Evolutionary conservation across 2,329 filamentous ascomycete species (phyloP), one percentile per base, ranked within the genome.

Genomic region (Aureobasidium sp.): DNA sequence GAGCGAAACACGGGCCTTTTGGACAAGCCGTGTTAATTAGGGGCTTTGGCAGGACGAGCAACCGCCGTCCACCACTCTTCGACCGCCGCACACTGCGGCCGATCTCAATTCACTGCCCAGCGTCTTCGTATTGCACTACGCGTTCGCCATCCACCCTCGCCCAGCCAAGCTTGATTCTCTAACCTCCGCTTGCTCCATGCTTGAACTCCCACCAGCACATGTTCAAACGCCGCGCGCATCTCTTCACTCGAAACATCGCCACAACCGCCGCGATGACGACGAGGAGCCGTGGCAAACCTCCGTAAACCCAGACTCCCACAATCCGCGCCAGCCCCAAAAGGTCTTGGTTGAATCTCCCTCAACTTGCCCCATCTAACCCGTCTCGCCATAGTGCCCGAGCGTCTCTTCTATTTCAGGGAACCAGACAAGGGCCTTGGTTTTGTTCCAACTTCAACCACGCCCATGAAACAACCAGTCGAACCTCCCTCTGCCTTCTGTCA

Each of bases 291-390:
- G 55, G 55, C 55, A 59, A 59, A 47, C 55, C 44, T 59, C 41
- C 42, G 55, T 58, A 14, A 47, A 22, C 27, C 39, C 41, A 47
- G 27, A 17, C 41, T 57, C 53, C 41, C 41, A 39, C 41, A 36
- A 34, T 25, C 5, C 22, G 29, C 39, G 29, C 53, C 41, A 57
- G n/a, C 29, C 53, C 53, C 41, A 17, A 36, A 47, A 20, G 48
- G 55, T 39, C 22, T 48, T 59, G 55, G 55, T 59, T 59, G 55
- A 59, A 59, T 59, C 55, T 59, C 55, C 42, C 42, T 48, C 42
- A 39, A n/a, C 41, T 59, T 41, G 39, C 53, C 53, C 53, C 41
- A 14, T 57, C 53, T 57, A 57, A 39, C 53, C 41, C 41, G 55
- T 59, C 55, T 59, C 55, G 42, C 42, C n/a, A 27, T 59, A 36